Evolutionary conservation across 805 yeast species (phyloP), one percentile per base, ranked within the genome.

Genomic region (Maudiozyma barnettii): DNA sequence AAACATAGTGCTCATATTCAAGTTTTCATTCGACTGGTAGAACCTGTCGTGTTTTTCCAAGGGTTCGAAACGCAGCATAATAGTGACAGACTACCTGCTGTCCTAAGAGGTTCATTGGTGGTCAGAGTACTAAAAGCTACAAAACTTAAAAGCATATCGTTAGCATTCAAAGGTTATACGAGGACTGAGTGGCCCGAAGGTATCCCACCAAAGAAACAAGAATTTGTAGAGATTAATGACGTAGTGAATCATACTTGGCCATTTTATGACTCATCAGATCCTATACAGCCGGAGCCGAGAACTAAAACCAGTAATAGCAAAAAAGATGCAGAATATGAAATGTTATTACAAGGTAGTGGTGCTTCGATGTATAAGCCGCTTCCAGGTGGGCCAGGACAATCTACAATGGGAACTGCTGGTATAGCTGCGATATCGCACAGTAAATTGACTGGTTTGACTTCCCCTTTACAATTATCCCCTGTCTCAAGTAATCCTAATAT

Each of bases 141-240:
- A 26, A 85, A 81, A 60, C 69, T 90, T 50, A 86, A 84, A 63
- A 61, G 76, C 18, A 77, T 90, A 12, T 61, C 68, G 4, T 69
- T 90, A 43, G 69, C 72, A 1, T 79, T 90, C 55, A 73, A 73
- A 45, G 97, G 96, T 1, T 60, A 64, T 1, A 76, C 84, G 35
- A 74, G 84, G 53, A 90, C 96, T 0, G 96, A 90, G 51, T 90
- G 97, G 96, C 97, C 97, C 2, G 97, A 93, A 59, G 99, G 99
- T 2, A 90, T 91, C 18, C 98, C 98, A 0, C 96, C 97, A 0
- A 86, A 84, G 60, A 80, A 81, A 54, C 70, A 71, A 16, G 84
- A 80, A 13, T 81, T 77, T 50, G 63, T 65, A 31, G 99, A 93
- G 55, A 63, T 74, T 20, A 77, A 76, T 51, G 84, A 77, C 45